These are phyloP conservation scores for Cladophialophora immunda DNA, from an alignment of 2,329 filamentous ascomycete genomes.

Conservation along the genomic window DNA sequence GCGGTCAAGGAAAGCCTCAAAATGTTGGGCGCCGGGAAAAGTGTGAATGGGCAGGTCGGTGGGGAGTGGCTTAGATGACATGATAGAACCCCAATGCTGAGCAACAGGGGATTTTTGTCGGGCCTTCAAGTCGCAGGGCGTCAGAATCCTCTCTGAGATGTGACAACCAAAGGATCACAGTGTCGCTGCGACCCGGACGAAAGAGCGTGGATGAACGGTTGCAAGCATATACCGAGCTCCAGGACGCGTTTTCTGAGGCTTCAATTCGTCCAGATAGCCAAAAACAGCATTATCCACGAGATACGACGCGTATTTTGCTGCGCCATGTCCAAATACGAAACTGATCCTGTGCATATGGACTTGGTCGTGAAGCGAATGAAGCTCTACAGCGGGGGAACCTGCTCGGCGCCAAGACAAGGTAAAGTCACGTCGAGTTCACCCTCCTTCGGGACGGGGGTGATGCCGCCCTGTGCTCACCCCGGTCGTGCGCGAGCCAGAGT, in stretches of 20 bases:
- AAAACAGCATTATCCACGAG: not conserved
- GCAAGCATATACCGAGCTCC: not conserved
- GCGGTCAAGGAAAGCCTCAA: constrained; percentile 53
- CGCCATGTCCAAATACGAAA: not conserved
- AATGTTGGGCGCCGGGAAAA: constrained; percentile 43
- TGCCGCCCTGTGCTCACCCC: too few species aligned
- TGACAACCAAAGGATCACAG: too few species aligned
- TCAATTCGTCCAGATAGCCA: not conserved
- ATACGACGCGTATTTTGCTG: not conserved
- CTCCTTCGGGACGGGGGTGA: too few species aligned
- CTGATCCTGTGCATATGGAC: not conserved
- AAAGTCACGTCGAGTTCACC: too few species aligned
- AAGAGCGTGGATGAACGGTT: too few species aligned
- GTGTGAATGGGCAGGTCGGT: constrained; percentile 43
- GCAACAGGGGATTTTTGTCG: not conserved
- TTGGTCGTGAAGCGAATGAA: too few species aligned
- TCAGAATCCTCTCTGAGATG: too few species aligned
- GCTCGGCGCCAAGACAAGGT: not conserved
- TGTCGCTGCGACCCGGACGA: too few species aligned
- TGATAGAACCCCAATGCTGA: not conserved
- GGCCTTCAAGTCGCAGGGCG: too few species aligned
- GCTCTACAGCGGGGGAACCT: too few species aligned
- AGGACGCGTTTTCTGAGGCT: not conserved
- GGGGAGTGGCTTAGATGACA: constrained; percentile 33
- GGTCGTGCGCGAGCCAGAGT: too few species aligned